Base-by-base conservation (phyloP, 169 alveolate species). In the Eimeria nieschulzi region DNA sequence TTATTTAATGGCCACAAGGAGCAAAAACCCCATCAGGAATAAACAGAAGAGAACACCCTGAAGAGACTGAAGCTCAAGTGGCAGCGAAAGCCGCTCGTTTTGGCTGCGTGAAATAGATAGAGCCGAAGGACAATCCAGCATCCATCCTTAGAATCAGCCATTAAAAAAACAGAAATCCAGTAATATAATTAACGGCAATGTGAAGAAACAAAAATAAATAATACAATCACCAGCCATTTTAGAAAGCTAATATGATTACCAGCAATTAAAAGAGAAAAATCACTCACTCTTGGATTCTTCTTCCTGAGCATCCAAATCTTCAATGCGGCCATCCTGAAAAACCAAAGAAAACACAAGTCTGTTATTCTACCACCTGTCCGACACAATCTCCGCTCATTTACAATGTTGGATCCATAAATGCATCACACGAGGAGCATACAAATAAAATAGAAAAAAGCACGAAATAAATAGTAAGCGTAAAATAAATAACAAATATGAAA, bases 251-350 rank as follows among this genome's bases (percentile, higher is more conserved):
- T 19, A 13, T n/a, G n/a, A n/a, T n/a, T n/a, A n/a, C n/a, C n/a
- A n/a, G n/a, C n/a, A n/a, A n/a, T n/a, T n/a, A n/a, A n/a, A n/a
- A n/a, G n/a, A 17, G 0, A 17, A 23, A 23, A 17, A 25, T 1
- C 1, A 17, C 82, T 23, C 25, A 72, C 82, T 26, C 17, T 26
- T 72, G 1, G 75, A 9, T 12, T 66, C 75, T 66, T 66, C 75
- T n/a, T 66, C 75, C 39, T 66, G 39, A 5, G 75, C 75, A 25
- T 66, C 75, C 46, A 66, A 25, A 66, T 66, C 75, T 25, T 66
- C 75, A 12, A 66, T n/a, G 33, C 75, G 75, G 39, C 75, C 75
- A n/a, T 72, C 53, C 56, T 26, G 53, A 72, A 10, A 72, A n/a
- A 66, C 23, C 17, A n/a, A 66, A 2, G 23, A n/a, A 66, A n/a